phyloP scores from a whole-genome alignment of 169 alveolate species.

The Cryptosporidium viatorum region DNA sequence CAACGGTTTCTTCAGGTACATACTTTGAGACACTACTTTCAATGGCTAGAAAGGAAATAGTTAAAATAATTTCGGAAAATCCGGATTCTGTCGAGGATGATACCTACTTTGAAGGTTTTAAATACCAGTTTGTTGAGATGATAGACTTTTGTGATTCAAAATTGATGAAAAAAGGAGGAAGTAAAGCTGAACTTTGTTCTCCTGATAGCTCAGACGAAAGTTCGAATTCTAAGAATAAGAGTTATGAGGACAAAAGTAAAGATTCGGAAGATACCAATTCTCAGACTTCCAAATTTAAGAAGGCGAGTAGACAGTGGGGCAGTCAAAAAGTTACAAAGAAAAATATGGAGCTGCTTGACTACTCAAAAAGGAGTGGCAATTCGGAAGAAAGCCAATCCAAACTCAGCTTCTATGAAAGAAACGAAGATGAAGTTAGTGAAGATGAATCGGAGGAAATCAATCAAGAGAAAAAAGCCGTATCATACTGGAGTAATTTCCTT shows the following conservation, averaged over 20 bases:
- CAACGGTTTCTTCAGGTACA: conserved; percentile 10
- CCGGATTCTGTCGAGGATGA: conserved; percentile 28
- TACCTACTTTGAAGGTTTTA: conserved; percentile 15
- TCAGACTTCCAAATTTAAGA: conserved; percentile 14
- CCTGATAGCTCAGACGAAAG: conserved; percentile 4
- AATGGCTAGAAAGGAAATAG: conserved; percentile 6
- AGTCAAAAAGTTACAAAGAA: conserved; percentile 74
- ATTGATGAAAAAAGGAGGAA: conserved; percentile 27
- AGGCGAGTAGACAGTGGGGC: conserved; percentile 63
- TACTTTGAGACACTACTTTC: conserved; percentile 27
- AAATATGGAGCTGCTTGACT: conserved; percentile 71
- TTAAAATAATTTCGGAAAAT: conserved; percentile 12
- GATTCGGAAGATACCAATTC: conserved; percentile 1
- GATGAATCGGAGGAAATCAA: conserved; percentile 77
- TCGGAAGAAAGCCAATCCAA: conserved; percentile 25
- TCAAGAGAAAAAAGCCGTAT: conserved; percentile 78
- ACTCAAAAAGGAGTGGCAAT: conserved; percentile 54
- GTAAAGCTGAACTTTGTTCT: neutral
- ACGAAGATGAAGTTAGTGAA: conserved; percentile 79
- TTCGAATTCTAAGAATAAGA: neutral
- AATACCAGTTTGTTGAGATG: conserved; percentile 11
- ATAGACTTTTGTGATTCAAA: conserved; percentile 46
- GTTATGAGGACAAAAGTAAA: neutral
- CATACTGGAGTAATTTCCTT: conserved; percentile 86
- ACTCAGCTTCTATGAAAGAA: conserved; percentile 47